Conservation (phyloP, 108 stramenopile genomes). For the Hondaea fermentalgiana region DNA sequence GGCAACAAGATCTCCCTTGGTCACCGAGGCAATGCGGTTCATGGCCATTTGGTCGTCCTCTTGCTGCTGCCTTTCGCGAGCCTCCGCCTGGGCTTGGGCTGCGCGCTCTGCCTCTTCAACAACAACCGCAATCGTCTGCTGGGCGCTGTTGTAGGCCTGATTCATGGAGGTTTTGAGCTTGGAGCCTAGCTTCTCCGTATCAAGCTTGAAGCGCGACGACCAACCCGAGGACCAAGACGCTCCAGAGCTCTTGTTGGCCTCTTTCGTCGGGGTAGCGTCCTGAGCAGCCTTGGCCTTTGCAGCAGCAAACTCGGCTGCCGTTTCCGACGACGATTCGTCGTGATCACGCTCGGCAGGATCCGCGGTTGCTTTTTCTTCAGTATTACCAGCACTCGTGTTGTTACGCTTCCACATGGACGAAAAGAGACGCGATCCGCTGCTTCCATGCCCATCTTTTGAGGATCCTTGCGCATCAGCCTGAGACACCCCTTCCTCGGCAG, state of each 20-base stretch:
- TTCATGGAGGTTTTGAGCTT: conserved; percentile 8
- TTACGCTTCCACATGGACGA: neutral
- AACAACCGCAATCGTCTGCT: neutral
- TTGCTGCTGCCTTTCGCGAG: neutral
- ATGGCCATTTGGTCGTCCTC: neutral
- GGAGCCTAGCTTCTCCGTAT: neutral
- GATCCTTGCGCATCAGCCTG: neutral
- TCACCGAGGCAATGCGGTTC: neutral
- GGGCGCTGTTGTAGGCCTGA: neutral
- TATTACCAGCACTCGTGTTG: neutral
- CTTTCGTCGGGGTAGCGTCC: neutral
- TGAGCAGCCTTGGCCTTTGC: neutral
- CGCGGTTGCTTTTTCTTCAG: neutral
- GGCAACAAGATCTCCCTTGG: neutral
- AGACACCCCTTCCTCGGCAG: neutral
- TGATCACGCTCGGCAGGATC: neutral
- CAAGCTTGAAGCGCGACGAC: neutral
- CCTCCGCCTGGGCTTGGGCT: neutral
- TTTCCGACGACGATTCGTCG: neutral
- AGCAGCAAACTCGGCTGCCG: neutral
- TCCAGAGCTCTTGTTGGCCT: neutral
- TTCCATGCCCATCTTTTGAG: neutral
- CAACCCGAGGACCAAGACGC: neutral
- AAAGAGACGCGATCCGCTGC: neutral
- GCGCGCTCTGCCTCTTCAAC: neutral